These are phyloP conservation scores for Euphorbia schlechtendalii DNA, from an alignment of 441 rosid species.

Conservation along the genomic window DNA sequence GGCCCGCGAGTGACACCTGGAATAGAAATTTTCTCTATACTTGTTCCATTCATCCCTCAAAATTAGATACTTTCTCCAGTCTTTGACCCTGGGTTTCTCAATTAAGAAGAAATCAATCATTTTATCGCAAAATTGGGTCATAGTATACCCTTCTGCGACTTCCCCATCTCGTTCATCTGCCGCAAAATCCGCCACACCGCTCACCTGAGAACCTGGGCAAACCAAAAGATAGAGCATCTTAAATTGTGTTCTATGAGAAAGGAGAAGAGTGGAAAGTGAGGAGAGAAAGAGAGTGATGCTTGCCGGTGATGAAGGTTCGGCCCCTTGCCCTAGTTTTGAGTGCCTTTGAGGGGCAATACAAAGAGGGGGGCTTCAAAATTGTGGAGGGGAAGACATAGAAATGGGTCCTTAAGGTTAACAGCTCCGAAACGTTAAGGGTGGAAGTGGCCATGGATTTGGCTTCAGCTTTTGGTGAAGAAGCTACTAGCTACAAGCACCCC, in stretches of 20 bases:
- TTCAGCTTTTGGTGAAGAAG: not conserved
- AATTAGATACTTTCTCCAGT: conserved; percentile 76
- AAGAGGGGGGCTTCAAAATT: conserved; percentile 15
- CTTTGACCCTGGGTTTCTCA: conserved; percentile 66
- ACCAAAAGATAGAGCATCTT: conserved; percentile 3
- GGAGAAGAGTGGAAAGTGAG: not conserved
- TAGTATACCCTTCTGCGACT: conserved; percentile 61
- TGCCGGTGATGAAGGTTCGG: conserved; percentile 24
- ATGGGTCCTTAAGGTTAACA: conserved; percentile 20
- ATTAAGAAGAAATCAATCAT: conserved; percentile 67
- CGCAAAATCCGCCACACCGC: conserved; percentile 25
- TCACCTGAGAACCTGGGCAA: conserved; percentile 38
- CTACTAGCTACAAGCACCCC: not conserved
- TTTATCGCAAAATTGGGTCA: conserved; percentile 72
- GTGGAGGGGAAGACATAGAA: conserved; percentile 15
- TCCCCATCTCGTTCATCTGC: conserved; percentile 52
- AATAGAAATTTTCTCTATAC: conserved; percentile 62
- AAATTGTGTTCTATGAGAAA: not conserved
- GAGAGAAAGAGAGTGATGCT: conserved; percentile 18
- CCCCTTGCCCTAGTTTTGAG: conserved; percentile 20
- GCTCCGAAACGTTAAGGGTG: conserved; percentile 17
- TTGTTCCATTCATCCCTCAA: conserved; percentile 82
- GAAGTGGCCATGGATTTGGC: conserved; percentile 19
- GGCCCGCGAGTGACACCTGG: conserved; percentile 51
- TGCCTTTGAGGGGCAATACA: conserved; percentile 16